phyloP scores from a whole-genome alignment of 2,329 filamentous ascomycete genomes.

The Colletotrichum sublineola region DNA sequence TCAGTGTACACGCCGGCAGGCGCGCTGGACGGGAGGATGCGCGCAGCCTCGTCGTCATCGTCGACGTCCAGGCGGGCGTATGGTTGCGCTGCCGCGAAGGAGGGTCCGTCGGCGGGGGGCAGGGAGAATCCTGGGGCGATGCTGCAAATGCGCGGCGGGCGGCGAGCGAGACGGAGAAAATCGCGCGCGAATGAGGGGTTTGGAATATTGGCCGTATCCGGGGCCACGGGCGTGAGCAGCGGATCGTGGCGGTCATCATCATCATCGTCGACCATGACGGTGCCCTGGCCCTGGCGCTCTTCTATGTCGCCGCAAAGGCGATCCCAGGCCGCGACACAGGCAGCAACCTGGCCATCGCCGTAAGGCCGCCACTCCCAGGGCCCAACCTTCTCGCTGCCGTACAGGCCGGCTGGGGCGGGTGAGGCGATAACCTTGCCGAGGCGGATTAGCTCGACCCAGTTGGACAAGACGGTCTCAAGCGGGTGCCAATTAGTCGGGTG shows the following conservation, averaged over 20 bases:
- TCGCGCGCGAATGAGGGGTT: constrained; percentile 7
- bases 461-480: constrained; percentile 47
- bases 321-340: constrained; percentile 46
- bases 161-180: neutral
- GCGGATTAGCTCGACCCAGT: constrained; percentile 47
- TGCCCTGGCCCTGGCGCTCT: constrained; percentile 35
- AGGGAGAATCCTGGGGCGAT: constrained; percentile 8
- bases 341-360: constrained; percentile 46
- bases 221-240: constrained; percentile 3
- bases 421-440: constrained; percentile 47
- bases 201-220: neutral
- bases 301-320: constrained; percentile 47
- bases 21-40: constrained; percentile 42
- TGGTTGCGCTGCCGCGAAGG: neutral
- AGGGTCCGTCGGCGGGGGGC: neutral
- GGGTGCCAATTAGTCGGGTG: constrained; percentile 46
- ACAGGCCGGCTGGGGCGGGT: constrained; percentile 40
- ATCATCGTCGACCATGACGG: neutral
- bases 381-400: constrained; percentile 44
- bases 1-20: constrained; percentile 47
- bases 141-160: neutral
- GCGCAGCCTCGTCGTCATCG: no score
- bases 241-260: neutral
- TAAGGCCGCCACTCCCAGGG: constrained; percentile 51
- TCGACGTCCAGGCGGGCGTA: constrained; percentile 1